Evolutionary conservation across 177 flowering plant species (phyloP), one percentile per base, ranked within the genome.

Genomic region (Tripterygium wilfordii): DNA sequence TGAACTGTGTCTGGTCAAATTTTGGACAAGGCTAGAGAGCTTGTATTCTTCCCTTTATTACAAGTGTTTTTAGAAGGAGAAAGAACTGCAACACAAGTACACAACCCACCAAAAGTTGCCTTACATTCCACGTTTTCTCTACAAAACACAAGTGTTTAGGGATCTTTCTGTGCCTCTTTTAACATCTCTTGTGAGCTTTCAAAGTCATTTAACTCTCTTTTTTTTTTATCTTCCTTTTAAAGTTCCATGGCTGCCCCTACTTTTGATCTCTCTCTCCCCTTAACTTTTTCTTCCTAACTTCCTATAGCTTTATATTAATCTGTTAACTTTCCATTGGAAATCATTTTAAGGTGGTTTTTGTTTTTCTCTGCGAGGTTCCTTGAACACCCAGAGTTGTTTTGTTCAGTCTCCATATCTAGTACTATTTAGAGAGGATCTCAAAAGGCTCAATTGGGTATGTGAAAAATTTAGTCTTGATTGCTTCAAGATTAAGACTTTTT

Each of bases 91-190:
- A 36, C 28, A 30, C 32, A 50, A 42, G 36, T 44, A 62, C 66
- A 63, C 64, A 55, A 66, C 65, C 76, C 17, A 51, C 61, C 57
- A 39, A 54, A 30, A 78, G 33, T 56, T 81, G 62, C 71, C 75
- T 78, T 76, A 64, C 54, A 62, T 44, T 5, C 69, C 75, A 78
- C 84, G 88, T 76, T 65, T 78, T 79, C 56, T 49, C 53, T 46
- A 3, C 41, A 30, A 57, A 43, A 65, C 16, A 42, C 70, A 69
- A 62, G 61, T 78, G 67, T 76, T 66, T 65, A 68, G 64, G 65
- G 62, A 42, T 37, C 39, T 61, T 64, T 58, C 47, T 66, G n/a
- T n/a, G n/a, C n/a, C n/a, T n/a, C n/a, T n/a, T 66, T 63, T 60
- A 62, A 59, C 43, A 60, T 43, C 48, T 43, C 57, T 48, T 45